Evolutionary conservation across 768 basidiomycete genomes (phyloP), one percentile per base, ranked within the genome.

Genomic region (Psilocybe subaeruginosa): DNA sequence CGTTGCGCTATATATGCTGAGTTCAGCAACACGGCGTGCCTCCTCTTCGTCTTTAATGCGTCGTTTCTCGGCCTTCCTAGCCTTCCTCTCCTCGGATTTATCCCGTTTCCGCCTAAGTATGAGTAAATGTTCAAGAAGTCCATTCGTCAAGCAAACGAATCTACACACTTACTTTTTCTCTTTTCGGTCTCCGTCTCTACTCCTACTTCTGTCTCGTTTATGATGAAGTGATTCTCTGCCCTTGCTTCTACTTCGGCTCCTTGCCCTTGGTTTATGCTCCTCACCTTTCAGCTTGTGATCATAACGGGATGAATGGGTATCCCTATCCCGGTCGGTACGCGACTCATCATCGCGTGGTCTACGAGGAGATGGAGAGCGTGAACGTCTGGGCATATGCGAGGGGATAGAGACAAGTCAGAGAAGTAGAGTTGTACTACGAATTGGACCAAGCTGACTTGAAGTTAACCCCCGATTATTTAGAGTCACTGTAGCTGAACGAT

Each of bases 1-100:
- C 11, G 89, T 88, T 50, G 95, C 93, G 66, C 94, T 95, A 80
- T 99, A 99, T 65, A 97, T 91, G 66, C 95, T 96, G 46, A 99
- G 84, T 75, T 99, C 97, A 8, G 94, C 95, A 14, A 97, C 90
- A 67, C 91, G 89, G 29, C 96, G 89, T 23, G 92, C 90, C 69
- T 97, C 95, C 68, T 97, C 95, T 66, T 94, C 93, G 59, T 93
- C 91, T 65, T 79, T 86, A 46, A 87, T 83, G 35, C 90, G 84
- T 70, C 86, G 90, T 80, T 95, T 97, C 69, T 97, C 95, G 6
- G 88, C 89, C 70, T 93, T 97, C 64, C 94, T 85, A 14, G 89
- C 91, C 67, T 80, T 87, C 45, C 93, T 83, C 65, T 95, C 93
- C 70, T 90, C 88, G n/a, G 91, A 93, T 70, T 89, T 94, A 64